phyloP scores from a whole-genome alignment of 345 rosid species.

The Pistacia integerrima region DNA sequence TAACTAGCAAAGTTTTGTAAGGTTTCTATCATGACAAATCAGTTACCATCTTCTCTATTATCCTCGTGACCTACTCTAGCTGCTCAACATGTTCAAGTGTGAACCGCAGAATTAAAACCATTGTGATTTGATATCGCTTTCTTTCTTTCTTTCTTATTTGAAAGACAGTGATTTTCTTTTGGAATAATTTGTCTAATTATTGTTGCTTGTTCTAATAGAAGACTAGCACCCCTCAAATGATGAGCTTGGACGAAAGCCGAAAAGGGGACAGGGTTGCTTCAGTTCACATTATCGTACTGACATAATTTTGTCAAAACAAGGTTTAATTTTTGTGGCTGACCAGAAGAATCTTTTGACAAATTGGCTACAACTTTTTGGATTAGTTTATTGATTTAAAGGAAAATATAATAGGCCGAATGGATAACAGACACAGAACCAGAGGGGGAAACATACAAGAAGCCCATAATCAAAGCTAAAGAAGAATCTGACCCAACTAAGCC shows the following conservation, averaged over 20 bases:
- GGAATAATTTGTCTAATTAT: not conserved
- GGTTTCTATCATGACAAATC: slow-evolving; percentile 21
- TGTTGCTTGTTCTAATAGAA: not conserved
- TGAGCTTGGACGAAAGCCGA: slow-evolving; percentile 1
- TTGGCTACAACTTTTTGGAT: not conserved
- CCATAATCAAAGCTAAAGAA: not conserved
- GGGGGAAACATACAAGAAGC: not conserved
- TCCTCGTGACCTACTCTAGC: too few relatives aligned
- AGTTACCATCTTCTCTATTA: slow-evolving; percentile 4
- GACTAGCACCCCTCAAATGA: not conserved
- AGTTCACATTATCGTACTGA: not conserved
- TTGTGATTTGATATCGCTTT: not conserved
- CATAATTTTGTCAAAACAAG: not conserved
- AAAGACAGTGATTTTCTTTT: not conserved
- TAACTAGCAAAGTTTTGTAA: slow-evolving; percentile 13
- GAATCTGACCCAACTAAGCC: not conserved
- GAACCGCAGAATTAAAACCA: not conserved
- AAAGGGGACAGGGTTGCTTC: not conserved
- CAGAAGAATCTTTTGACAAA: not conserved
- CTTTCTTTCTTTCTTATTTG: not conserved
- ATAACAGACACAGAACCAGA: not conserved
- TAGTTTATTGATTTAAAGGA: too few relatives aligned
- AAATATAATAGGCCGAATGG: too few relatives aligned
- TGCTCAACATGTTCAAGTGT: not conserved
- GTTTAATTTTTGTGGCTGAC: not conserved